These are phyloP conservation scores for Schizonepeta tenuifolia DNA, from an alignment of 257 asterid genomes.

Conservation along the genomic window DNA sequence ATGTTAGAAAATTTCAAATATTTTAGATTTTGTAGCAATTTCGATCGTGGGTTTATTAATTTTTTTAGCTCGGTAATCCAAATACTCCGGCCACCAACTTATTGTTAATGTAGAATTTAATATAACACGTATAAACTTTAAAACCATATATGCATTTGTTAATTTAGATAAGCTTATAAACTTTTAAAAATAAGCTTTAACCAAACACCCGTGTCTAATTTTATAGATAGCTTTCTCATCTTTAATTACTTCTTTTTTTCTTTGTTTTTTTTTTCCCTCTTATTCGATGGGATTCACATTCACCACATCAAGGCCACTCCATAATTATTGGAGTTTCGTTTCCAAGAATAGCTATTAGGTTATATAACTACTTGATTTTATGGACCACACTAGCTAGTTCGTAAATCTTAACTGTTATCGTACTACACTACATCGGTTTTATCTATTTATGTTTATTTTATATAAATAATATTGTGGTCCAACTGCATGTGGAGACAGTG, in stretches of 20 bases:
- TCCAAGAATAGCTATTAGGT: neutral
- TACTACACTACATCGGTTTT: neutral
- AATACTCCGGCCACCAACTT: neutral
- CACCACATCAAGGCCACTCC: neutral
- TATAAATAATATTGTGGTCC: slow-evolving; percentile 30
- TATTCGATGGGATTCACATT: neutral
- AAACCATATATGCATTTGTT: too few species aligned
- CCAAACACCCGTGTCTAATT: neutral
- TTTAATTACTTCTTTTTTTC: neutral
- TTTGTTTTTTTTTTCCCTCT: neutral
- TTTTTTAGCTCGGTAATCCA: neutral
- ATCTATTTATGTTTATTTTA: neutral
- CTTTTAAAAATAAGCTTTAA: neutral
- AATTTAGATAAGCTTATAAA: too few species aligned
- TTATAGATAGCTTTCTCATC: neutral
- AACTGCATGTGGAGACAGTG: slow-evolving; percentile 40
- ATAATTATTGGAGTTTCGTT: neutral
- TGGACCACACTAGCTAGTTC: slow-evolving; percentile 7
- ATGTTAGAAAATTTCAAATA: neutral
- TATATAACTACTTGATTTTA: neutral
- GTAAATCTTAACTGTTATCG: neutral
- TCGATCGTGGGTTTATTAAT: neutral
- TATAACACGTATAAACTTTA: too few species aligned
- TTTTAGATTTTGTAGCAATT: neutral
- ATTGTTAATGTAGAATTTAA: neutral